These are phyloP conservation scores for Arachnomyces sp. DNA, from an alignment of 2,329 filamentous ascomycete genomes.

Conservation along the genomic window DNA sequence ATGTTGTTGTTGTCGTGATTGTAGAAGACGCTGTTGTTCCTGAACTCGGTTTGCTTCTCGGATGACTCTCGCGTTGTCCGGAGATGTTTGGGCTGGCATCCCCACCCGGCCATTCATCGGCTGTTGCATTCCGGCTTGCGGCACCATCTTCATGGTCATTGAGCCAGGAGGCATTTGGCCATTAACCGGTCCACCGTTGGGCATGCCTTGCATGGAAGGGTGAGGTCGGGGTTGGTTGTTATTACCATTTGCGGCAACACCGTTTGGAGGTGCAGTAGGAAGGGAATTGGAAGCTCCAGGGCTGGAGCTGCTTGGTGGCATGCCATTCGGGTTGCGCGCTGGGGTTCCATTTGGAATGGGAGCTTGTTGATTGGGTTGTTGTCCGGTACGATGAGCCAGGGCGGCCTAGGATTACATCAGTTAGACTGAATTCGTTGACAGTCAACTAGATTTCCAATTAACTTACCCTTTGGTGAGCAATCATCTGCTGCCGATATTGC, in stretches of 20 bases:
- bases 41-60: conserved; percentile 42
- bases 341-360: conserved; percentile 36
- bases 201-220: conserved; percentile 34
- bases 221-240: conserved; percentile 33
- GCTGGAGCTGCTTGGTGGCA: conserved; percentile 21
- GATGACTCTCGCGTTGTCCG: conserved; percentile 41
- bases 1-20: conserved; percentile 40
- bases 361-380: conserved; percentile 34
- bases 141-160: conserved; percentile 51
- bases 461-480: conserved; percentile 46
- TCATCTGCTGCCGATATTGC: conserved; percentile 57
- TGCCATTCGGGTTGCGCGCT: conserved; percentile 40
- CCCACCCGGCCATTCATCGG: conserved; percentile 29
- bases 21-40: conserved; percentile 54
- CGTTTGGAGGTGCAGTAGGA: conserved; percentile 12
- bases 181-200: conserved; percentile 38
- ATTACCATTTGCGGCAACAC: conserved; percentile 19
- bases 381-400: conserved; percentile 36
- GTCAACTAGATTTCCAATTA: conserved; percentile 1
- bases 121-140: conserved; percentile 53
- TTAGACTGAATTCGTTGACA: conserved; percentile 9
- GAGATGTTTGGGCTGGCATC: conserved; percentile 48
- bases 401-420: conserved; percentile 26
- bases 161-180: conserved; percentile 45
- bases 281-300: conserved; percentile 3